A percentile compares a stretch with the other conserved stretches of the same genome.
phyloP scores from a whole-genome alignment of 164 flowering plant species.

The Vitis amurensis region DNA sequence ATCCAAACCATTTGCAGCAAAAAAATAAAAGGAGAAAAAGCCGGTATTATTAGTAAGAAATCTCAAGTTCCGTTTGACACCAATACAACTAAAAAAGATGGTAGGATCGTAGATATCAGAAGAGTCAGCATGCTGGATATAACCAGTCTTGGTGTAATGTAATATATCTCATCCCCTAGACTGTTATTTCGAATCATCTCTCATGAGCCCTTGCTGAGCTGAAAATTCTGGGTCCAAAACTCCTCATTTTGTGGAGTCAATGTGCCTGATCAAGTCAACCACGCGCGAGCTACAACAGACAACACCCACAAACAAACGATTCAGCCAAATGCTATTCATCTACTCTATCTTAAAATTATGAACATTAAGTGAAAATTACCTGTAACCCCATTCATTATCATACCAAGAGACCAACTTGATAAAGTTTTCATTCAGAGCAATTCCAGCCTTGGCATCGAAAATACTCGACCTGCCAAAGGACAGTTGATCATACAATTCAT shows the following conservation, averaged over 20 bases:
- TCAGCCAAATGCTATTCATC: background rate
- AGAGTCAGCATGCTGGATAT: too few relatives aligned
- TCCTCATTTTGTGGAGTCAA: slow-evolving; percentile 17
- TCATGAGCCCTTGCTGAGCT: too few relatives aligned
- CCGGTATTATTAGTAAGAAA: too few relatives aligned
- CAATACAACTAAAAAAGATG: too few relatives aligned
- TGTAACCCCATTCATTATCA: slow-evolving; percentile 38
- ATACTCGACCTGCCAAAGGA: slow-evolving; percentile 25
- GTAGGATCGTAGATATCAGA: too few relatives aligned
- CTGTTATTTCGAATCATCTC: too few relatives aligned
- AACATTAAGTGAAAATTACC: slow-evolving; percentile 1
- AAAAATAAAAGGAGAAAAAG: too few relatives aligned
- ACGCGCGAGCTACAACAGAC: slow-evolving; percentile 25
- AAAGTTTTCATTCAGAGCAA: slow-evolving; percentile 27
- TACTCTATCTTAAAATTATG: background rate
- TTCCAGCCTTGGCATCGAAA: slow-evolving; percentile 39
- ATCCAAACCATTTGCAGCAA: too few relatives aligned
- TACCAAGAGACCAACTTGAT: slow-evolving; percentile 34
- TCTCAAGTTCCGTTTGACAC: too few relatives aligned
- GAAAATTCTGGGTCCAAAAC: too few relatives aligned
- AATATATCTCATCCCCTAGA: too few relatives aligned
- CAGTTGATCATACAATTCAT: background rate
- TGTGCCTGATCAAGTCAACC: slow-evolving; percentile 27
- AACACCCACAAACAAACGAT: background rate
- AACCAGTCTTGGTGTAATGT: too few relatives aligned